Evolutionary conservation across 2,329 filamentous ascomycete species (phyloP).

Genomic region (Botrytis elliptica): DNA sequence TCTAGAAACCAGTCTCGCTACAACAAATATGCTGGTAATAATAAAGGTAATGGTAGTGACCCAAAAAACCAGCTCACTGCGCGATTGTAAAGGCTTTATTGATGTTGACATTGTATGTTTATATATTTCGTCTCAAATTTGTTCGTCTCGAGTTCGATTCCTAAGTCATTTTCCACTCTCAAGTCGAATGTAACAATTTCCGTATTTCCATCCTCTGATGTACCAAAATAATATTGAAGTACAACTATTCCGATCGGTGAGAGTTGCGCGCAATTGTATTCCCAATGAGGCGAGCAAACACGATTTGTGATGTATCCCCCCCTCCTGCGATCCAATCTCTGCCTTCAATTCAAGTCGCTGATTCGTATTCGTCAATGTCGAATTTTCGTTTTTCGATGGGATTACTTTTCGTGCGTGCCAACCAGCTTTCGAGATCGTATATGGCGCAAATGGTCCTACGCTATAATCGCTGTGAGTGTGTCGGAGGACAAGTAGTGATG

Average conservation of each 20-base stretch:
- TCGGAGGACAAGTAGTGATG: not conserved
- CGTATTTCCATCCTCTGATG: slow-evolving; percentile 14
- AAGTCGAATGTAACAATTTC: not conserved
- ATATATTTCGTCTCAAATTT: not conserved
- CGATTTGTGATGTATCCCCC: not conserved
- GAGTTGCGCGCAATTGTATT: not conserved
- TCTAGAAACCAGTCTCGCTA: slow-evolving; percentile 70
- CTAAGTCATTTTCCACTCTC: not conserved
- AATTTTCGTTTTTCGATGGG: not conserved
- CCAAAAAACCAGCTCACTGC: slow-evolving; percentile 61
- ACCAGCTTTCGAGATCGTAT: slow-evolving; percentile 1
- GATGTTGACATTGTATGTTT: slow-evolving; percentile 14
- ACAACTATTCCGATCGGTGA: not conserved
- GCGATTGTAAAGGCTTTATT: slow-evolving; percentile 22
- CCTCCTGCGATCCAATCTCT: not conserved
- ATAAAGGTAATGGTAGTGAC: slow-evolving; percentile 69
- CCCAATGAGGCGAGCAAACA: slow-evolving; percentile 4
- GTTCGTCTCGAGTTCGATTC: not conserved
- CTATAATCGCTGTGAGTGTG: not conserved
- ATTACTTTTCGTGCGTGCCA: slow-evolving; percentile 16
- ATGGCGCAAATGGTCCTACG: slow-evolving; percentile 5
- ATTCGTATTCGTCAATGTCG: slow-evolving; percentile 4
- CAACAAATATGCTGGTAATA: slow-evolving; percentile 72
- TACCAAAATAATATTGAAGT: not conserved
- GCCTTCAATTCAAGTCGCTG: not conserved